Conservation (phyloP, 2,329 filamentous ascomycete genomes). For the Penicillium paneum region DNA sequence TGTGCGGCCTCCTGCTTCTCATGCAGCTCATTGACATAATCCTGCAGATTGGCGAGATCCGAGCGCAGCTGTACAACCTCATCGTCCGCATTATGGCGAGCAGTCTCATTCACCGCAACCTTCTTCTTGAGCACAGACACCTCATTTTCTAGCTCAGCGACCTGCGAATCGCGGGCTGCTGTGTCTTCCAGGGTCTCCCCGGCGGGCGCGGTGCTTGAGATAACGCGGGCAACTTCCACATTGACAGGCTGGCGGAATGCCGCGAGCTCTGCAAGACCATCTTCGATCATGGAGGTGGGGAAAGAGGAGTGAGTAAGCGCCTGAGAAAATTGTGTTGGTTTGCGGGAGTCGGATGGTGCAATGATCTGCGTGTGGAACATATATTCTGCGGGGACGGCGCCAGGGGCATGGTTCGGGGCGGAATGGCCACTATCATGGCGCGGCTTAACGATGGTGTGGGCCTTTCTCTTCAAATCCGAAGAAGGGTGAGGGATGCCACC, state of each 20-base stretch:
- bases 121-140: slow-evolving; percentile 40
- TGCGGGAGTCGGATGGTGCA: slow-evolving; percentile 12
- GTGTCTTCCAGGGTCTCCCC: slow-evolving; percentile 14
- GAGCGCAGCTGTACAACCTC: slow-evolving; percentile 40
- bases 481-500: slow-evolving; percentile 44
- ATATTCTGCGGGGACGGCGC: slow-evolving; percentile 44
- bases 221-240: slow-evolving; percentile 16
- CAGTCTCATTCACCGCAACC: slow-evolving; percentile 33
- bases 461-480: slow-evolving; percentile 47
- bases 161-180: slow-evolving; percentile 25
- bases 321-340: slow-evolving; percentile 32
- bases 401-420: slow-evolving; percentile 33
- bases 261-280: slow-evolving; percentile 41
- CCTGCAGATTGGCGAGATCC: slow-evolving; percentile 34
- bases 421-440: slow-evolving; percentile 42
- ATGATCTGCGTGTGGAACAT: slow-evolving; percentile 41
- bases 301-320: slow-evolving; percentile 41
- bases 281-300: slow-evolving; percentile 38
- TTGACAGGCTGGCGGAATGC: slow-evolving; percentile 27
- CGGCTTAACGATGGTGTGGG: slow-evolving; percentile 73
- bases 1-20: slow-evolving; percentile 38
- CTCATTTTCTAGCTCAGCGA: slow-evolving; percentile 40
- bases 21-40: slow-evolving; percentile 40
- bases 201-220: slow-evolving; percentile 10
- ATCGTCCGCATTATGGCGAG: slow-evolving; percentile 34